Evolutionary conservation across 2,329 filamentous ascomycete genomes (phyloP).

Genomic region (Cordyceps tenuipes): DNA sequence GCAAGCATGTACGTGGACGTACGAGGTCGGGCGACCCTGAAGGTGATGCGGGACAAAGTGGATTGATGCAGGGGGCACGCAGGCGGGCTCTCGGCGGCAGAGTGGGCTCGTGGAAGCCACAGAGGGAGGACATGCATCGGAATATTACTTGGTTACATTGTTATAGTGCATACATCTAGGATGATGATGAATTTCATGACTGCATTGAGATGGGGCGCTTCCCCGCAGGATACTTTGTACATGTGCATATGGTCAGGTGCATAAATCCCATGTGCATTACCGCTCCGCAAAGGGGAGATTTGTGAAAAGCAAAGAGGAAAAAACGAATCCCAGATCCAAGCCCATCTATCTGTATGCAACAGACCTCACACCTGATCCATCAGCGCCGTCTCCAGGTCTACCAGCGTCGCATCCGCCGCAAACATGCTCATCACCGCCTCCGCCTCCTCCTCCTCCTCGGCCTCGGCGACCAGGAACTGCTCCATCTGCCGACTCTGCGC

Average conservation of each 20-base stretch:
- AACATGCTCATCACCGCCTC: not conserved
- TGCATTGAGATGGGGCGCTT: not conserved
- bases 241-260: too few relatives aligned
- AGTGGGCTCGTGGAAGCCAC: not conserved
- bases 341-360: too few relatives aligned
- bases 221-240: too few relatives aligned
- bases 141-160: not conserved
- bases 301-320: too few relatives aligned
- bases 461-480: not conserved
- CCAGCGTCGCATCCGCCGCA: not conserved
- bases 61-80: not conserved
- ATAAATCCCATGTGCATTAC: too few relatives aligned
- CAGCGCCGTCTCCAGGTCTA: not conserved
- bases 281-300: too few relatives aligned
- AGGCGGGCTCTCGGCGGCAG: not conserved
- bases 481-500: slow-evolving; percentile 6
- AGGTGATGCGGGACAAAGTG: too few relatives aligned
- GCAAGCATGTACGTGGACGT: too few relatives aligned
- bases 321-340: too few relatives aligned
- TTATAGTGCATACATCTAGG: not conserved
- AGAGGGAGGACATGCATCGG: not conserved
- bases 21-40: too few relatives aligned
- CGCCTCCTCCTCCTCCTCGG: slow-evolving; percentile 1
- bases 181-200: not conserved
- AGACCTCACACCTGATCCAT: too few relatives aligned